Conservation (phyloP, 192 early-diverging fungal species). For the Diversispora epigaea region DNA sequence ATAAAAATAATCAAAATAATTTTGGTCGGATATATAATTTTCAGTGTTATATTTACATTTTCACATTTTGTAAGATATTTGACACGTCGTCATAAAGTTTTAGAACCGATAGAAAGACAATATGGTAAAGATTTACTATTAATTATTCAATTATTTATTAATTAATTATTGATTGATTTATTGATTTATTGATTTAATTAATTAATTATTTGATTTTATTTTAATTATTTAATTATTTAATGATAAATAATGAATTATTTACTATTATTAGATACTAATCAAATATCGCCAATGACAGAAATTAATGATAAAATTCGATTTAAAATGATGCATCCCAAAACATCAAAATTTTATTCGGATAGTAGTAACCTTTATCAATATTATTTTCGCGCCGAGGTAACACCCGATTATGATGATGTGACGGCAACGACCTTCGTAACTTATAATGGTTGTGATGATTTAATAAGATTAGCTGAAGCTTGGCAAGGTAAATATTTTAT, state of each 20-base stretch:
- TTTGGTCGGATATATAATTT: no score
- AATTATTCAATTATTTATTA: no score
- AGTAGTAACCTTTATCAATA: conserved; percentile 36
- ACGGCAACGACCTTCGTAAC: conserved; percentile 51
- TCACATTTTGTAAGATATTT: no score
- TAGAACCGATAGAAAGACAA: no score
- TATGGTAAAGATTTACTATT: no score
- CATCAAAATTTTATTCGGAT: conserved; percentile 36
- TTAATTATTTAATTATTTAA: no score
- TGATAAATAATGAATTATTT: no score
- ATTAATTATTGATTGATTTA: no score
- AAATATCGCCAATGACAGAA: conserved; percentile 12
- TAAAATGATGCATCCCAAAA: conserved; percentile 45
- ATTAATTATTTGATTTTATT: not conserved
- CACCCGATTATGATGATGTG: conserved; percentile 46
- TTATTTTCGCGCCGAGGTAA: conserved; percentile 36
- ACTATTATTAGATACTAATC: conserved; percentile 20
- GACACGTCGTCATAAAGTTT: no score
- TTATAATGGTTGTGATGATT: conserved; percentile 44
- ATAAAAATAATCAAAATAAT: no score
- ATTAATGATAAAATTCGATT: conserved; percentile 24
- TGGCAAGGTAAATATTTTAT: conserved; percentile 46
- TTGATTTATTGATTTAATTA: no score
- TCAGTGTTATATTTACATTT: no score
- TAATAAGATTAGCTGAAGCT: conserved; percentile 46